These are phyloP conservation scores for Pestalotiopsis sp. DNA, from an alignment of 2,329 filamentous ascomycete species.

Conservation along the genomic window DNA sequence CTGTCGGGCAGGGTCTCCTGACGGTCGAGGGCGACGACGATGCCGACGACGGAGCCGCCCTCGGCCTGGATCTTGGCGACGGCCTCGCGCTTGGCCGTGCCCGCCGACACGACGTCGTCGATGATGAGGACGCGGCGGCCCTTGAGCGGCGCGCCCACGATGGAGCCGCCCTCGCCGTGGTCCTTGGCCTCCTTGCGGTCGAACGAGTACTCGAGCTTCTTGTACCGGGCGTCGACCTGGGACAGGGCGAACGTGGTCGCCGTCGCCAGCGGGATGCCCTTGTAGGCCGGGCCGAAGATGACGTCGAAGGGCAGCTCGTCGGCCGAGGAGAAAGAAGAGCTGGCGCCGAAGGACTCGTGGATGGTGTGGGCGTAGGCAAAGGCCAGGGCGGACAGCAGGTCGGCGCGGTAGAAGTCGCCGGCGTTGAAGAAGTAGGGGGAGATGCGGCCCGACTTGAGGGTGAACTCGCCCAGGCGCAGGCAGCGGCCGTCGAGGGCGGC, in stretches of 20 bases:
- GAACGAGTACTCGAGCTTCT: constrained; percentile 79
- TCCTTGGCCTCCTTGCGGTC: constrained; percentile 97
- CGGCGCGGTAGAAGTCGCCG: constrained; percentile 82
- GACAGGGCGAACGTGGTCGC: constrained; percentile 76
- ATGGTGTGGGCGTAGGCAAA: constrained; percentile 78
- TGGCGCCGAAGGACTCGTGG: constrained; percentile 39
- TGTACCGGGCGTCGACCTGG: constrained; percentile 69
- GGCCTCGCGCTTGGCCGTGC: constrained; percentile 90
- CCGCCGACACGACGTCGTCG: constrained; percentile 95
- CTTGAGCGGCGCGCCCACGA: constrained; percentile 84
- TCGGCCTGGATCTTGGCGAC: constrained; percentile 86
- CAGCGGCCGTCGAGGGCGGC: constrained; percentile 69
- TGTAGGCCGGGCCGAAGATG: constrained; percentile 93
- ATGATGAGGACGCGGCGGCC: constrained; percentile 88
- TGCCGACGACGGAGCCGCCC: constrained; percentile 82
- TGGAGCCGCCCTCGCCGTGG: constrained; percentile 91
- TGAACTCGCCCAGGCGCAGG: constrained; percentile 81
- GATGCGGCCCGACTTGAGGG: constrained; percentile 86
- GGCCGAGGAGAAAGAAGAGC: constrained; percentile 24
- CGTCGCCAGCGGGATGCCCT: constrained; percentile 90
- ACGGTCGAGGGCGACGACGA: constrained; percentile 86
- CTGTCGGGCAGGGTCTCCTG: constrained; percentile 76
- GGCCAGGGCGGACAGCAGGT: constrained; percentile 76
- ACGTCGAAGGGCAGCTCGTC: constrained; percentile 66
- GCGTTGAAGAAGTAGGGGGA: constrained; percentile 99